Evolutionary conservation across 2,329 filamentous ascomycete genomes (phyloP).

Genomic region (Hypoxylon sp.): DNA sequence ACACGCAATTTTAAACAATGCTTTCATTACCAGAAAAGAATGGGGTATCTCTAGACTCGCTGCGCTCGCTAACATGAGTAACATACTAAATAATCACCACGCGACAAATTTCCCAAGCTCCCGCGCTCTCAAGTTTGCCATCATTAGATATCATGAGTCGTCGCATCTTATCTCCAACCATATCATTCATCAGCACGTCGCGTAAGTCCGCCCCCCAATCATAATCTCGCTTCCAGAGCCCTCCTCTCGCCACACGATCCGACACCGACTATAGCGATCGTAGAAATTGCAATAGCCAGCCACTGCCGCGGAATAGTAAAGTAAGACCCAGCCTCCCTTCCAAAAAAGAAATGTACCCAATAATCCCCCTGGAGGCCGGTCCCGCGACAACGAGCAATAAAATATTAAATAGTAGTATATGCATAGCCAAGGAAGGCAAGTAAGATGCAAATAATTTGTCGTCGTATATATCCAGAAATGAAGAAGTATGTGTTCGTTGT

Average conservation of each 20-base stretch:
- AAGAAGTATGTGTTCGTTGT: constrained; percentile 20
- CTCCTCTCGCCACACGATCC: constrained; percentile 37
- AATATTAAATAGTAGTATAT: constrained; percentile 35
- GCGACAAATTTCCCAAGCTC: constrained; percentile 36
- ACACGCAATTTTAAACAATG: constrained; percentile 28
- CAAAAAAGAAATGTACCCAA: constrained; percentile 8
- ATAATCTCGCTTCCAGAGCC: constrained; percentile 46
- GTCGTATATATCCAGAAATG: constrained; percentile 37
- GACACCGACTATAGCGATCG: constrained; percentile 19
- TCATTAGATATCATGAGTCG: constrained; percentile 40
- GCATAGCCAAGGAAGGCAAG: constrained; percentile 6
- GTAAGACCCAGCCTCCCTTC: constrained; percentile 31
- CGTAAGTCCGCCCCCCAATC: background rate
- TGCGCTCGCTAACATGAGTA: constrained; percentile 35
- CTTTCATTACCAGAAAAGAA: constrained; percentile 42
- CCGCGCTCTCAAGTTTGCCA: constrained; percentile 4
- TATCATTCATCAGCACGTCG: constrained; percentile 27
- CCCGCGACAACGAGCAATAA: constrained; percentile 40
- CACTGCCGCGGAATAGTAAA: constrained; percentile 30
- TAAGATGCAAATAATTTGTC: constrained; percentile 23
- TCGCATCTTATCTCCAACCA: constrained; percentile 18
- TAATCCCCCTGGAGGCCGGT: constrained; percentile 34
- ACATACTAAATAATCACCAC: constrained; percentile 27
- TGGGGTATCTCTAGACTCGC: constrained; percentile 46
- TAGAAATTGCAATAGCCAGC: constrained; percentile 35